Evolutionary conservation across 192 early-diverging fungal genomes (phyloP).

Genomic region (Umbelopsis vinacea): DNA sequence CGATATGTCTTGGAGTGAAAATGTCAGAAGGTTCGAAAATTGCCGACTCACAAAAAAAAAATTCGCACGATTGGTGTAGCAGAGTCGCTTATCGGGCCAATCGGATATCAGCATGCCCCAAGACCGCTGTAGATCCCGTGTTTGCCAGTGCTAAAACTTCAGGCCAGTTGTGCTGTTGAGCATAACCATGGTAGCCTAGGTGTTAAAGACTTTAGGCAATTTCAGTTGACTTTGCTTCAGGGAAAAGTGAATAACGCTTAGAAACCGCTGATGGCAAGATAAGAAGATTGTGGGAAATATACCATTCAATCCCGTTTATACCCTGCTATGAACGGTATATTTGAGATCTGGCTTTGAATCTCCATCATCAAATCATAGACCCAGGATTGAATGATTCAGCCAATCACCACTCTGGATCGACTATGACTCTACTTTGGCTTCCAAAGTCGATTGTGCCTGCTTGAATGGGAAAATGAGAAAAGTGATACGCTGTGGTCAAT

Average conservation of each 20-base stretch:
- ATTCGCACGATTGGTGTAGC: conserved; percentile 17
- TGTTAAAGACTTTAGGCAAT: conserved; percentile 16
- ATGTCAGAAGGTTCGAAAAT: neutral
- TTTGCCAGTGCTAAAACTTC: neutral
- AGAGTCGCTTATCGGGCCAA: conserved; percentile 17
- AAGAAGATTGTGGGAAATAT: conserved; percentile 21
- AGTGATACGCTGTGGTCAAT: neutral
- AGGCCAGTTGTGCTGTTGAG: neutral
- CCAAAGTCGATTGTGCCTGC: neutral
- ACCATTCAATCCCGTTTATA: conserved; percentile 18
- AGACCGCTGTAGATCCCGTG: conserved; percentile 15
- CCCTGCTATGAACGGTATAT: conserved; percentile 14
- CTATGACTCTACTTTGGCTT: neutral
- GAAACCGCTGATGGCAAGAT: conserved; percentile 10
- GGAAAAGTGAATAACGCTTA: neutral
- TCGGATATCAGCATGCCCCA: conserved; percentile 12
- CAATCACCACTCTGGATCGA: neutral
- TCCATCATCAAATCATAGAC: conserved; percentile 4
- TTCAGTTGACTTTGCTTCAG: neutral
- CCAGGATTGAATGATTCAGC: neutral
- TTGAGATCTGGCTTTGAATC: neutral
- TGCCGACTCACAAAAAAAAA: neutral
- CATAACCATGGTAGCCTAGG: neutral
- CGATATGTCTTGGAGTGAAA: neutral
- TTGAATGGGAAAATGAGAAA: neutral